These are phyloP conservation scores for Clarkia xantiana DNA, from an alignment of 345 rosid genomes.

Conservation along the genomic window DNA sequence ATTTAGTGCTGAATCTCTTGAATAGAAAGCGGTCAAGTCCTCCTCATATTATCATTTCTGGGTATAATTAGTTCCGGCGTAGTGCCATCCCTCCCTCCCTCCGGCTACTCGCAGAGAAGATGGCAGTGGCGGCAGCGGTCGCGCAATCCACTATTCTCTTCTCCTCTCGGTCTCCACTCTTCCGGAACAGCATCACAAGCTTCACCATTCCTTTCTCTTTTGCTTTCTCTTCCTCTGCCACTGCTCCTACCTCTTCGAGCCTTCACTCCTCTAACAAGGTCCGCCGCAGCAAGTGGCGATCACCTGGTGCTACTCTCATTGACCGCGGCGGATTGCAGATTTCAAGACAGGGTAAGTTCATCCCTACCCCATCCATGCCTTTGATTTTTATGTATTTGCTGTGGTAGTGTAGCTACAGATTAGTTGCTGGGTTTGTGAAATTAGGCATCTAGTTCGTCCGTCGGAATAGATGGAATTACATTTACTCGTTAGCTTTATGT, in stretches of 20 bases:
- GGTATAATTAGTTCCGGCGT: neutral
- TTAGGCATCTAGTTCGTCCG: no score
- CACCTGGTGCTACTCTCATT: constrained; percentile 43
- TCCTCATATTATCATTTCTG: no score
- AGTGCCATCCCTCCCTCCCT: no score
- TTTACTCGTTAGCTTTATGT: neutral
- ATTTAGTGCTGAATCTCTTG: no score
- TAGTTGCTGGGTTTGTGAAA: no score
- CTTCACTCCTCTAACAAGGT: constrained; percentile 18
- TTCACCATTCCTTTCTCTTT: no score
- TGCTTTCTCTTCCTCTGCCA: constrained; percentile 12
- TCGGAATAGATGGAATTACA: no score
- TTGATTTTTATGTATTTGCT: neutral
- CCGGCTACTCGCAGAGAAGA: constrained; percentile 17
- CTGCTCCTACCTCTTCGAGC: constrained; percentile 25
- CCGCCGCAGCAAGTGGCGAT: constrained; percentile 27
- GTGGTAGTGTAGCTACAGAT: neutral
- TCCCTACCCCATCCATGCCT: neutral
- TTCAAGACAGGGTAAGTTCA: constrained; percentile 41
- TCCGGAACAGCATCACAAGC: neutral
- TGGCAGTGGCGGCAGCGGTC: constrained; percentile 7
- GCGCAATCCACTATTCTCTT: constrained; percentile 5
- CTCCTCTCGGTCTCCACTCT: neutral
- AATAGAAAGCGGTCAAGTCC: no score
- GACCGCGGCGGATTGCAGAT: constrained; percentile 67